These are phyloP conservation scores for Saccharomyces hybrid DNA, from an alignment of 1,139 yeast species.

Conservation along the genomic window DNA sequence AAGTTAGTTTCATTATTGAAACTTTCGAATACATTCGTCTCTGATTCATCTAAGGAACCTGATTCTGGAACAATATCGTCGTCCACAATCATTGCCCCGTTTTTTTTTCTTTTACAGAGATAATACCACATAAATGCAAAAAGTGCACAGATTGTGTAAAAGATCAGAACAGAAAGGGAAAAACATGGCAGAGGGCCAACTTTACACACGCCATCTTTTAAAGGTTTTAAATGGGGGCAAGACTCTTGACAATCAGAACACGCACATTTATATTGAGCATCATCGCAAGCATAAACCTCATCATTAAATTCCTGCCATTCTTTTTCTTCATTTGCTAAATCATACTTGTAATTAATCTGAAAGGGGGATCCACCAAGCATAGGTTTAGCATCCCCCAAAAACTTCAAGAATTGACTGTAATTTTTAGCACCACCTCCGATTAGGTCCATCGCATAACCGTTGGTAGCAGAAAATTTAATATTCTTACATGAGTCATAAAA, in stretches of 20 bases:
- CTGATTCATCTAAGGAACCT: constrained; percentile 11
- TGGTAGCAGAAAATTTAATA: constrained; percentile 88
- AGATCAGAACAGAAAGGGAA: constrained; percentile 50
- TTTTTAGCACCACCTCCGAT: constrained; percentile 93
- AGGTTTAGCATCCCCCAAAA: constrained; percentile 91
- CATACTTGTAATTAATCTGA: constrained; percentile 71
- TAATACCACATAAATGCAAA: constrained; percentile 36
- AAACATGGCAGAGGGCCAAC: constrained; percentile 67
- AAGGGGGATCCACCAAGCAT: constrained; percentile 91
- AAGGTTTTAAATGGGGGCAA: constrained; percentile 62
- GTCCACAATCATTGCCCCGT: constrained; percentile 13
- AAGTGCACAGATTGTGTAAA: constrained; percentile 39
- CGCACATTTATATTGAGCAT: constrained; percentile 60
- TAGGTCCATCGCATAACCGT: constrained; percentile 93
- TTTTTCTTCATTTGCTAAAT: constrained; percentile 26
- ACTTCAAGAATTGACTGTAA: constrained; percentile 66
- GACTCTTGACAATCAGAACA: constrained; percentile 82
- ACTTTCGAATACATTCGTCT: constrained; percentile 8
- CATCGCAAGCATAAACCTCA: constrained; percentile 46
- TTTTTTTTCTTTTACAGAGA: constrained; percentile 24
- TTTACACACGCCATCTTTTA: constrained; percentile 39
- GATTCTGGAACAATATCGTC: constrained; percentile 11
- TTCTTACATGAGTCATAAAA: constrained; percentile 82
- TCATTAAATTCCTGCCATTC: constrained; percentile 22
- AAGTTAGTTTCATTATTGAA: constrained; percentile 13